Conservation (phyloP, 148 eudicot genomes). For the Dysphania ambrosioides region DNA sequence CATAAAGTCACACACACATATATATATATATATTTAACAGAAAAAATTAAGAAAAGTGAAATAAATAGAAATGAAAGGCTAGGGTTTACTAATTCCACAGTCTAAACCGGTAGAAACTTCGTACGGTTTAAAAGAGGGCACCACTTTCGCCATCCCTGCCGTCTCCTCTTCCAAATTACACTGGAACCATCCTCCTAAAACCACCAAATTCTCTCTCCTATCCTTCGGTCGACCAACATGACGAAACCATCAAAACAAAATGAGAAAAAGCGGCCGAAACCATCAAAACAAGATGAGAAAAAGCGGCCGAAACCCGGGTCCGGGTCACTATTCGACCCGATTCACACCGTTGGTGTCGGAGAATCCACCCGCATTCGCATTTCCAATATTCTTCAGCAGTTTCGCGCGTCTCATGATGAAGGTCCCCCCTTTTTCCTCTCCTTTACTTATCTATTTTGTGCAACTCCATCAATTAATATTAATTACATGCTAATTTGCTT, state of each 20-base stretch:
- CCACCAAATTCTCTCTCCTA: background rate
- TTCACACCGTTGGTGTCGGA: background rate
- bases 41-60: too few relatives aligned
- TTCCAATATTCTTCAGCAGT: conserved; percentile 25
- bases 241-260: background rate
- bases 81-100: background rate
- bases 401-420: conserved; percentile 32
- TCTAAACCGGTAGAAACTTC: background rate
- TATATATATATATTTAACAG: too few relatives aligned
- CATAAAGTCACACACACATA: too few relatives aligned
- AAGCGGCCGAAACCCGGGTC: background rate
- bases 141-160: background rate
- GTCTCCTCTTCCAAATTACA: background rate
- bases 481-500: background rate
- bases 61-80: background rate
- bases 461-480: background rate
- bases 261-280: background rate
- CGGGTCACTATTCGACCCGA: background rate
- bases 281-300: too few relatives aligned
- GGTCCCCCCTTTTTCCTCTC: conserved; percentile 24
- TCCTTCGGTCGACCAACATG: background rate
- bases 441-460: background rate
- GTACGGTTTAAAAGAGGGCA: background rate
- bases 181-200: background rate
- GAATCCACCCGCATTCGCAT: conserved; percentile 33